Percentiles rank a stretch among this genome's conserved stretches.
Evolutionary conservation across 2,329 filamentous ascomycete genomes (phyloP).

Genomic region (Colletotrichum incanum): DNA sequence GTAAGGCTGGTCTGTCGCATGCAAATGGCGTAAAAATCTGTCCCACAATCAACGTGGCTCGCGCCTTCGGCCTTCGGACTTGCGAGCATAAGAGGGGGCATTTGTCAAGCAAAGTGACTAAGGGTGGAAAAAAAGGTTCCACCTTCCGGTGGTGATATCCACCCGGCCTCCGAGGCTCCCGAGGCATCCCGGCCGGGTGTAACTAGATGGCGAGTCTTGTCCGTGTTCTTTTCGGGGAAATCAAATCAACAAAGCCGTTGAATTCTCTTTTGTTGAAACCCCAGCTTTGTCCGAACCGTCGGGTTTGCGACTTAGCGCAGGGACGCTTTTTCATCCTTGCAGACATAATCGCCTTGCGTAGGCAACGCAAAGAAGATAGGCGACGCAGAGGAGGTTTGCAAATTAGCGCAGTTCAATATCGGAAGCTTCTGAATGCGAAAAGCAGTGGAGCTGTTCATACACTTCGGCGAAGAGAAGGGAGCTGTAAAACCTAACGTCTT

Average conservation of each 20-base stretch:
- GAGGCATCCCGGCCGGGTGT: background rate
- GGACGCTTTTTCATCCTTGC: background rate
- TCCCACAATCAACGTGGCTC: background rate
- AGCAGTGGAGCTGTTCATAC: fast-evolving
- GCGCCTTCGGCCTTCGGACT: constrained; percentile 23
- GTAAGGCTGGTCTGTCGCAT: background rate
- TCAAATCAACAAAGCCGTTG: too few relatives aligned
- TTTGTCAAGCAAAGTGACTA: background rate
- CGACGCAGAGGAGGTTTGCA: background rate
- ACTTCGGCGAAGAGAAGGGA: too few relatives aligned
- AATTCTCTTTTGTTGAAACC: background rate
- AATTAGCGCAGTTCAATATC: fast-evolving
- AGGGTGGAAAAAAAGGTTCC: background rate
- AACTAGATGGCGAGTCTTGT: background rate
- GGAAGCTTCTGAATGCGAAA: background rate
- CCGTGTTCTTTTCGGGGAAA: background rate
- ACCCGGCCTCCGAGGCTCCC: background rate
- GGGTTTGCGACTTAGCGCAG: background rate
- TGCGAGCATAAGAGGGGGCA: background rate
- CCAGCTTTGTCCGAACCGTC: too few relatives aligned
- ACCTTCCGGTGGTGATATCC: background rate
- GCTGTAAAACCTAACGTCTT: background rate
- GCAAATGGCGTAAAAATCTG: background rate
- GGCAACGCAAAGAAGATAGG: background rate
- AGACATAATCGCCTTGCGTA: background rate